phyloP scores from a whole-genome alignment of 2,329 filamentous ascomycete species.

The Coniochaeta sp. region DNA sequence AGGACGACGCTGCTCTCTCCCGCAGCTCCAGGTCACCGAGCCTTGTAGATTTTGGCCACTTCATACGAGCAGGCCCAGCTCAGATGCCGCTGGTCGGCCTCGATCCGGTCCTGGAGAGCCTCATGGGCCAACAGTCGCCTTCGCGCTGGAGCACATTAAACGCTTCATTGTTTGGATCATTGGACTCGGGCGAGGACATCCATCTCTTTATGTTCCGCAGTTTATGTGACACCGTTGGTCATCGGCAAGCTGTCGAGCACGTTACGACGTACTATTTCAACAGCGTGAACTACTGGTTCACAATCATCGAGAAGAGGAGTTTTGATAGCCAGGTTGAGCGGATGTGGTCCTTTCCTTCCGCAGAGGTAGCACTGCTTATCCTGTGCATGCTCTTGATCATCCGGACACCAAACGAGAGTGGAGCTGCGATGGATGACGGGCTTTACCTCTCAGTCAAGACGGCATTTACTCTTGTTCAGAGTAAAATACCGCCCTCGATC shows the following conservation, averaged over 20 bases:
- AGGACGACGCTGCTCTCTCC: constrained; percentile 13
- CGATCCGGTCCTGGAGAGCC: constrained; percentile 10
- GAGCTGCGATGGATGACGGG: constrained; percentile 14
- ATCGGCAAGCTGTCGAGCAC: constrained; percentile 13
- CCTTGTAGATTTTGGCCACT: constrained; percentile 4
- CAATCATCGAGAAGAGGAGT: constrained; percentile 15
- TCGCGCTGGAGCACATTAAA: constrained; percentile 9
- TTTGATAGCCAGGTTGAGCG: constrained; percentile 16
- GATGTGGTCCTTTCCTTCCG: constrained; percentile 17
- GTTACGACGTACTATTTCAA: constrained; percentile 16
- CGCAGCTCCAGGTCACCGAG: constrained; percentile 3
- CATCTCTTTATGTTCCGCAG: constrained; percentile 16
- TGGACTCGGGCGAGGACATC: constrained; percentile 17
- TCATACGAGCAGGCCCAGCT: not conserved
- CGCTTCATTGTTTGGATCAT: constrained; percentile 14
- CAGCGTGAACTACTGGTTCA: constrained; percentile 20
- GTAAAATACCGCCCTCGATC: constrained; percentile 14
- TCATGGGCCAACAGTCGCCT: not conserved
- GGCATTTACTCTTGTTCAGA: constrained; percentile 16
- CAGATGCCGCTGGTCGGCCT: constrained; percentile 6
- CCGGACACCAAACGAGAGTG: constrained; percentile 11
- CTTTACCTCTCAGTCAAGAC: constrained; percentile 18
- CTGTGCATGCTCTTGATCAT: constrained; percentile 20
- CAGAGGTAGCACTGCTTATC: constrained; percentile 16
- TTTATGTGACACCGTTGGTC: constrained; percentile 16